Evolutionary conservation across 108 stramenopile species (phyloP).

Genomic region (Craspedostauros australis): DNA sequence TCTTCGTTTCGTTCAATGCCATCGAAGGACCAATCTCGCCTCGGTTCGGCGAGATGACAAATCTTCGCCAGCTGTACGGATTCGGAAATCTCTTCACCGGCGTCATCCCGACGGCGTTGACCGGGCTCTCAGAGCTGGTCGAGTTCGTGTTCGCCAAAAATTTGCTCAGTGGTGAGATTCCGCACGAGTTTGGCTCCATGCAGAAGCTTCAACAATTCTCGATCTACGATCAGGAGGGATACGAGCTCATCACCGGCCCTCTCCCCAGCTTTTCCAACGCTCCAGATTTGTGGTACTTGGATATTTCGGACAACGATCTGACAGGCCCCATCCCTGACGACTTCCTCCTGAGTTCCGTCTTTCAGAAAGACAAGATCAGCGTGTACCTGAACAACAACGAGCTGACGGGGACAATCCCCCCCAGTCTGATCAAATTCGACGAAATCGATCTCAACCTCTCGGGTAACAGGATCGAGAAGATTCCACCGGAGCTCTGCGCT

Average conservation of each 20-base stretch:
- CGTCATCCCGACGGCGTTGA: conserved; percentile 12
- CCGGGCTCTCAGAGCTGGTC: conserved; percentile 16
- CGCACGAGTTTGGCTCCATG: conserved; percentile 29
- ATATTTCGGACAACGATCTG: conserved; percentile 50
- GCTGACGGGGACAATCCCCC: conserved; percentile 49
- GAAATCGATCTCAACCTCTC: conserved; percentile 36
- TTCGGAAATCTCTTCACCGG: conserved; percentile 21
- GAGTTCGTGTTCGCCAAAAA: conserved; percentile 23
- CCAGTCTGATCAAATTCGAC: conserved; percentile 16
- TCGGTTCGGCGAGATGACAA: conserved; percentile 16
- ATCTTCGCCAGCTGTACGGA: conserved; percentile 30
- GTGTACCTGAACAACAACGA: conserved; percentile 41
- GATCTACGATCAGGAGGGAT: conserved; percentile 26
- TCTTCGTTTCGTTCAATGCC: conserved; percentile 55
- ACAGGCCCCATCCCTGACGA: conserved; percentile 56
- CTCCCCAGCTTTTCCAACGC: conserved; percentile 47
- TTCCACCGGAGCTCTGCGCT: conserved; percentile 27
- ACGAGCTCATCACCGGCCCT: conserved; percentile 36
- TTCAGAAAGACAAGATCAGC: conserved; percentile 21
- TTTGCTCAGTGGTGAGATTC: conserved; percentile 19
- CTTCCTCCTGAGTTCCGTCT: conserved; percentile 32
- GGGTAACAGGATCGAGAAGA: conserved; percentile 39
- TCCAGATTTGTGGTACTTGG: conserved; percentile 39
- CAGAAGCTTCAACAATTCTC: conserved; percentile 43
- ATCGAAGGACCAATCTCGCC: conserved; percentile 17